Base-by-base conservation (phyloP, 2,329 filamentous ascomycete species). In the Paracorniculantispora psalliotae region DNA sequence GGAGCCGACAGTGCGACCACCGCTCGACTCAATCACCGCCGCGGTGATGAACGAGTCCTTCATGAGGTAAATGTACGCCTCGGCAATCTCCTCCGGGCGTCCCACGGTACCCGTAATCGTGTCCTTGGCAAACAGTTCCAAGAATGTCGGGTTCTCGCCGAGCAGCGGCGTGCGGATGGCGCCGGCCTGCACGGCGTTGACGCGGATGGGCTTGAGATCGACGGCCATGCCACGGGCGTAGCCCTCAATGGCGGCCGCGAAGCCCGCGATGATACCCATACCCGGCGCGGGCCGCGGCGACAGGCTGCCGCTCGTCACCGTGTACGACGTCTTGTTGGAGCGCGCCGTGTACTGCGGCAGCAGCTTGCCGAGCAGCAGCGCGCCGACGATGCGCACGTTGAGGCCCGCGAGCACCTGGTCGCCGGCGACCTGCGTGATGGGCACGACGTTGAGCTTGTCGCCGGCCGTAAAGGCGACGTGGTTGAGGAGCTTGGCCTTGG, bases 121-220 rank as follows among this genome's bases (percentile, higher is more conserved):
- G 12, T 64, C 62, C 46, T 55, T 63, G 43, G 55, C 60, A 30
- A 64, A 62, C 1, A 10, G 30, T 13, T 57, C 57, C 30, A 64
- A 58, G 5, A 47, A 4, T 8, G 35, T 56, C 39, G 61, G 61
- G n/a, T 63, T 33, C 1, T 41, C 53, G 56, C 64, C 54, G 51
- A 69, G 66, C 30, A 80, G 57, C 44, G 77, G 75, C 6, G 82
- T 85, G 41, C 77, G 68, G 0, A 82, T 74, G 0, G 75, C 72
- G 0, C 86, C 87, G 0, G 85, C 84, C 56, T 71, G 74, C 1
- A 89, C 81, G 0, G 80, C 67, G 66, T 90, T 90, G 26, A 88
- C 85, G 2, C 87, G 73, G 9, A 88, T 70, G 0, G 87, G 87
- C 62, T 78, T 79, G 58, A 90, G 66, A 65, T 89, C 86, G 33